Base-by-base conservation (phyloP, 2,329 filamentous ascomycete species). In the Albophoma yamanashiensis region DNA sequence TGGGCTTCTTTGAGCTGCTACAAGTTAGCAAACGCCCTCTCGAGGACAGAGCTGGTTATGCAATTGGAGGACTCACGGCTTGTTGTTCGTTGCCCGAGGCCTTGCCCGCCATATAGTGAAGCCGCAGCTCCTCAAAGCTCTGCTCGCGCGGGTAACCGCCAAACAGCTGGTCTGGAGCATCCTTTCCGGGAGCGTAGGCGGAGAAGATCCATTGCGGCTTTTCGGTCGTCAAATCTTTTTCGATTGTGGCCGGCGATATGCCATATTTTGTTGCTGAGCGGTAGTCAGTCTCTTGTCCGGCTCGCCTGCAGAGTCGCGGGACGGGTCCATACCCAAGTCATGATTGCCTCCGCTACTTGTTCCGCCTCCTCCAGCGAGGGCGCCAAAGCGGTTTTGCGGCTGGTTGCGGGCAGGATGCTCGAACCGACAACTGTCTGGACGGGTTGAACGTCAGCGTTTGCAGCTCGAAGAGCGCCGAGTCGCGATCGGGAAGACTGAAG, bases 131-230 rank as follows among this genome's bases (percentile, higher is more conserved):
- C 72, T 97, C 93, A 47, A 89, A 88, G 68, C 91, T 96, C 71
- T 92, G 88, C 72, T 97, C 93, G 22, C 92, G 82, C 7, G 84
- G 79, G 53, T 80, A 81, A 1, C 91, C 92, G 58, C 91, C 91
- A 67, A 96, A 92, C 1, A 97, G 80, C 73, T 96, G 91, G 22
- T 85, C 84, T 0, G 92, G 92, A 1, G 89, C 85, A 66, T 92
- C 84, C 67, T 79, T 82, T 4, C 88, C 89, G 0, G 92, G 92
- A 0, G 87, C 90, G 72, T 96, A 97, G 27, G 88, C 82, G 1
- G 92, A 96, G 31, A 97, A 81, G 5, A 94, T 87, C 89, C 92
- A 97, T 78, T 84, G 76, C 22, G 93, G 93, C 11, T 82, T 81
- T 62, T 94, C 90, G 27, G 80, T 78, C 0, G 80, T 83, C 55